A percentile compares a stretch with the other conserved stretches of the same genome.
phyloP scores from a whole-genome alignment of 73 alveolate genomes.

The Durusdinium trenchii region DNA sequence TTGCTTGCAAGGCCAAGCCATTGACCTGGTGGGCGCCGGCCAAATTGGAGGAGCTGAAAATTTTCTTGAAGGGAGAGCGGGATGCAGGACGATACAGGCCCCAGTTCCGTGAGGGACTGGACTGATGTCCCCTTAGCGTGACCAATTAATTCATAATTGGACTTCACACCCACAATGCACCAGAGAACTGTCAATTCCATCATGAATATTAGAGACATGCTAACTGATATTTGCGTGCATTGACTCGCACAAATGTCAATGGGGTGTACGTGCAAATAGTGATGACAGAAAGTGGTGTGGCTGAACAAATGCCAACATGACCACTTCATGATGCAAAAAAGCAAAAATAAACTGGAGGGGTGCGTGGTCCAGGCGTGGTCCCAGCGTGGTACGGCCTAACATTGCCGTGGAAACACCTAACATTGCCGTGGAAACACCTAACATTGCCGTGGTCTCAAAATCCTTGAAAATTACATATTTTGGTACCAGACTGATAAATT shows the following conservation, averaged over 20 bases:
- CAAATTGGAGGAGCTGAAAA: neutral
- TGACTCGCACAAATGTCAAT: neutral
- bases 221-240: neutral
- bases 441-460: neutral
- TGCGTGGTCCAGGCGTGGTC: conserved; percentile 20
- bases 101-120: neutral
- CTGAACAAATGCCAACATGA: neutral
- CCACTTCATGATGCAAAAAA: neutral
- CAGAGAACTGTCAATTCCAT: neutral
- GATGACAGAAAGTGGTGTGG: too few species aligned
- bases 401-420: neutral
- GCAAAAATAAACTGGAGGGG: neutral
- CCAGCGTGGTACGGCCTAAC: neutral
- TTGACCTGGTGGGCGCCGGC: neutral
- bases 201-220: too few species aligned
- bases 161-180: neutral
- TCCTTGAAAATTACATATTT: neutral
- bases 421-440: neutral
- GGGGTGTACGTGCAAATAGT: too few species aligned
- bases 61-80: neutral
- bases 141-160: neutral
- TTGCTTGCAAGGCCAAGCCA: neutral
- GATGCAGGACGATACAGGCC: neutral
- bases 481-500: neutral
- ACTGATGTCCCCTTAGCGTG: neutral